Evolutionary conservation across 177 flowering plant genomes (phyloP).

Genomic region (Vitis hybrid): DNA sequence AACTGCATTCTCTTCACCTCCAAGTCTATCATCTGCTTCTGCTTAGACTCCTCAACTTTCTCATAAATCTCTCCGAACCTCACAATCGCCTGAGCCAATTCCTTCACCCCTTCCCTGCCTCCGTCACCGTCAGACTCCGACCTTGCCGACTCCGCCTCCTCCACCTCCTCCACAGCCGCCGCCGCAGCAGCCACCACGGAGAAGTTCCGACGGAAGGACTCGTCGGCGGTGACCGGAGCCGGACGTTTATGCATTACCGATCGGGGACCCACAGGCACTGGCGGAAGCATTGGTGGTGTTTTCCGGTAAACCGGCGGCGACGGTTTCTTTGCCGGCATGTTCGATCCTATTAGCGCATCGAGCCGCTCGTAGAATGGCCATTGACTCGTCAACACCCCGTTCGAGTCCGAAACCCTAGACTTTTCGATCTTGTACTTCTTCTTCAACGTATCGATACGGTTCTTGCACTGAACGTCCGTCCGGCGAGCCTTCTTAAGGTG

Average conservation of each 20-base stretch:
- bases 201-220: slow-evolving; percentile 45
- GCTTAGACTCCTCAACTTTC: slow-evolving; percentile 67
- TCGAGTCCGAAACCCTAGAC: slow-evolving; percentile 49
- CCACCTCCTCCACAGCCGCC: slow-evolving; percentile 32
- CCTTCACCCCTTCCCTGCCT: slow-evolving; percentile 22
- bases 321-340: slow-evolving; percentile 18
- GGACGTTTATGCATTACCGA: slow-evolving; percentile 37
- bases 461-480: slow-evolving; percentile 85
- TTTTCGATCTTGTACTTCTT: slow-evolving; percentile 80
- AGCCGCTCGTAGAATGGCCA: slow-evolving; percentile 62
- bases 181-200: slow-evolving; percentile 49
- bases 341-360: slow-evolving; percentile 49
- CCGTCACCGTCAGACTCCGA: slow-evolving; percentile 34
- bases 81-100: slow-evolving; percentile 60
- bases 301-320: slow-evolving; percentile 31
- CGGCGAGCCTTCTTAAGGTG: slow-evolving; percentile 41
- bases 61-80: slow-evolving; percentile 71
- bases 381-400: slow-evolving; percentile 28
- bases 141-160: slow-evolving; percentile 11
- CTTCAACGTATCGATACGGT: slow-evolving; percentile 81
- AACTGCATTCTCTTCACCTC: slow-evolving; percentile 88
- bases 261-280: slow-evolving; percentile 30
- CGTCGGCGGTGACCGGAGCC: slow-evolving; percentile 28
- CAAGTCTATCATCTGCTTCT: slow-evolving; percentile 72
- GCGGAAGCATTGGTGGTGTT: slow-evolving; percentile 13